phyloP scores from a whole-genome alignment of 345 rosid genomes.

The Euphorbia pulcherrima region DNA sequence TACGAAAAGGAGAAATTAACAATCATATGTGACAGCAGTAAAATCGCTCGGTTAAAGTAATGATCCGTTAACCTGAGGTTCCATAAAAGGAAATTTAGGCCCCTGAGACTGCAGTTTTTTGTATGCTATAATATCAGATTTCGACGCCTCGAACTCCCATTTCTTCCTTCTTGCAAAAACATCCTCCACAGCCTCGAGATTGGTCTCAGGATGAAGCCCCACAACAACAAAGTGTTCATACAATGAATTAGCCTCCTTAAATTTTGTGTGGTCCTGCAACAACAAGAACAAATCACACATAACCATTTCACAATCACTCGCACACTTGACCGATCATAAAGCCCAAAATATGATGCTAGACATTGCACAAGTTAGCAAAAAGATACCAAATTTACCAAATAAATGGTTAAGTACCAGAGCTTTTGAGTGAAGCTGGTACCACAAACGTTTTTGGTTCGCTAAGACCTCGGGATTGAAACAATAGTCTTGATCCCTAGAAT shows the following conservation, averaged over 20 bases:
- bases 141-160: conserved; percentile 67
- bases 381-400: background rate
- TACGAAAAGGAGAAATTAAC: background rate
- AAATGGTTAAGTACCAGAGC: conserved; percentile 51
- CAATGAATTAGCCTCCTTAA: conserved; percentile 66
- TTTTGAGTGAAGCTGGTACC: conserved; percentile 91
- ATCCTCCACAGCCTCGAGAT: conserved; percentile 73
- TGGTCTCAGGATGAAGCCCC: conserved; percentile 81
- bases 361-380: background rate
- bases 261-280: conserved; percentile 57
- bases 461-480: conserved; percentile 89
- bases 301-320: background rate
- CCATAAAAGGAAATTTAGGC: conserved; percentile 70
- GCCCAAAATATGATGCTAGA: background rate
- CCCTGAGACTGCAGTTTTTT: conserved; percentile 48
- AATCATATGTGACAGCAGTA: background rate
- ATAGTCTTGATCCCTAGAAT: conserved; percentile 40
- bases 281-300: conserved; percentile 12
- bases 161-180: conserved; percentile 75
- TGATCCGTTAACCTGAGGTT: conserved; percentile 71
- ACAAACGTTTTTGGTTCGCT: conserved; percentile 94
- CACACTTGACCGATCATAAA: background rate
- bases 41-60: conserved; percentile 5
- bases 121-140: conserved; percentile 50
- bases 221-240: conserved; percentile 85